Base-by-base conservation (phyloP, 2,329 filamentous ascomycete species). In the Ophiostoma sp. region DNA sequence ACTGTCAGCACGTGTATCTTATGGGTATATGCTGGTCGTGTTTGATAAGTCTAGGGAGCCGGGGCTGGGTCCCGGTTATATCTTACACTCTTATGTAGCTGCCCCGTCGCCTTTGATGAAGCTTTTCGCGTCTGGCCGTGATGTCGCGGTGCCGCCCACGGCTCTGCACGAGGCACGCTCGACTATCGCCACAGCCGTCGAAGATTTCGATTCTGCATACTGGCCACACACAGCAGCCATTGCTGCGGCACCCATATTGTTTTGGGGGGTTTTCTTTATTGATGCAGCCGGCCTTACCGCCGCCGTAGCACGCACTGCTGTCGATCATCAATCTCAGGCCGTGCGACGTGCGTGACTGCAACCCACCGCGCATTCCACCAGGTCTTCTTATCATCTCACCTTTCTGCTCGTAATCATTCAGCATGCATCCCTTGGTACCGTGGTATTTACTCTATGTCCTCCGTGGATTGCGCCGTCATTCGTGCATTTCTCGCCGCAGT, bases 341-440 rank as follows among this genome's bases (percentile, higher is more conserved):
- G 40, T 18, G 60, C 40, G 38, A 5, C 38, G 7, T 42, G 55
- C 14, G 36, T 40, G 55, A 40, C 55, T 40, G 16, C 40, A 40
- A 40, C 60, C 16, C 27, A 16, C 60, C 16, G 40, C 12, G 4
- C 60, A 9, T 27, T 55, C 42, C 9, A 12, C 49, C 49, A 52
- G 11, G 18, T 0, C 49, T 27, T 27, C 18, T 14, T 7, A 41
- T 7, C 12, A 41, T 62, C 11, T 62, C 38, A 12, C 7, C 38
- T 12, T 41, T 40, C 58, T 27, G 27, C 38, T 42, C 55, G 14
- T 38, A 27, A 27, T 55, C 6, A 27, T 55, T 12, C 49, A 36
- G 9, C n/a, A 55, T 55, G 18, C 49, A 55, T 55, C 49, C 49
- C 49, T 55, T 27, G n/a, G 49, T 55, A 55, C 49, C 14, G 49